Percentiles rank a stretch among this genome's conserved stretches.
Conservation (phyloP, 2,329 filamentous ascomycete species). For the Neocucurbitaria cava region DNA sequence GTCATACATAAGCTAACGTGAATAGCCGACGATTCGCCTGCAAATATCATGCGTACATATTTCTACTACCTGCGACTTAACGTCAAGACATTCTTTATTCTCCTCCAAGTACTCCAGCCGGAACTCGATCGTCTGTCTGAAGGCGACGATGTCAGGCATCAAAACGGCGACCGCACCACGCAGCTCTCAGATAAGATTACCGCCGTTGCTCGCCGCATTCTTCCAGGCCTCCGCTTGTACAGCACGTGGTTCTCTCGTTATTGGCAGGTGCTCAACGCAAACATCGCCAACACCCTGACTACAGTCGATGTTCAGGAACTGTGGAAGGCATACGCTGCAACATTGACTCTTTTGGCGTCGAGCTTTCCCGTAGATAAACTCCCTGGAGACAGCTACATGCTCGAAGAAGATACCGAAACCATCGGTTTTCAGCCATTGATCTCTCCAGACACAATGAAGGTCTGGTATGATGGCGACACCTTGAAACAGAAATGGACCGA, state of each 20-base stretch:
- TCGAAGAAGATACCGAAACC: conserved; percentile 72
- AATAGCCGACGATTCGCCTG: conserved; percentile 34
- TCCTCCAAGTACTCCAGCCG: conserved; percentile 74
- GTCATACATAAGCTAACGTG: conserved; percentile 13
- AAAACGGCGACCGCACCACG: conserved; percentile 41
- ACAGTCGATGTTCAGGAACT: conserved; percentile 65
- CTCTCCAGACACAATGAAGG: conserved; percentile 56
- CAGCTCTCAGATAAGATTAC: conserved; percentile 61
- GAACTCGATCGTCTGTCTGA: conserved; percentile 68
- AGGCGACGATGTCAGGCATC: conserved; percentile 54
- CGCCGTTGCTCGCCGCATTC: conserved; percentile 64
- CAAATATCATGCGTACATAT: conserved; percentile 51
- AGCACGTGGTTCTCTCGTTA: conserved; percentile 71
- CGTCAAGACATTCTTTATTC: conserved; percentile 74
- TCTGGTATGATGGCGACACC: conserved; percentile 58
- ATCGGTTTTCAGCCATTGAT: conserved; percentile 69
- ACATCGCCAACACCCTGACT: conserved; percentile 61
- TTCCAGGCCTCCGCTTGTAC: conserved; percentile 71
- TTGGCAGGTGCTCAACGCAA: conserved; percentile 61
- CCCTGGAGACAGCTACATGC: conserved; percentile 65
- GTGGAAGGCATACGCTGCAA: conserved; percentile 71
- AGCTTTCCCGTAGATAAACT: conserved; percentile 66
- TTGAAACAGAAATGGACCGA: conserved; percentile 63
- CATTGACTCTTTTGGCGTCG: conserved; percentile 65
- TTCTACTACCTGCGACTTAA: conserved; percentile 79